Percentiles rank a stretch among this genome's conserved stretches.
Conservation (phyloP, 2,329 filamentous ascomycete genomes). For the Xylaria sp. region DNA sequence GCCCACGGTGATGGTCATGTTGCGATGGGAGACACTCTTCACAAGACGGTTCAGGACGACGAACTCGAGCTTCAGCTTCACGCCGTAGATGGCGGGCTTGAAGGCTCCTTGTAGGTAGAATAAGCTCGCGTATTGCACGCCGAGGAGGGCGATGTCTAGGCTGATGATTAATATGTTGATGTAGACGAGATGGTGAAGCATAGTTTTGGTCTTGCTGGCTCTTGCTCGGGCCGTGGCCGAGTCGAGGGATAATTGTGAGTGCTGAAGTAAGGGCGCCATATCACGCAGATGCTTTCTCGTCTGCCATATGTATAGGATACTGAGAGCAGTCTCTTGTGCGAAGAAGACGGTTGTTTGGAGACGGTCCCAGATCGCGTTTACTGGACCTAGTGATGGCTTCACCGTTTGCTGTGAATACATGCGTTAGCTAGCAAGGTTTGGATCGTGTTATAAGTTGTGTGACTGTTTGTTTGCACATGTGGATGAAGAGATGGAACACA, state of each 20-base stretch:
- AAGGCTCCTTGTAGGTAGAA: conserved; percentile 46
- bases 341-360: conserved; percentile 43
- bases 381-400: conserved; percentile 31
- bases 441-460: background rate
- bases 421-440: conserved; percentile 14
- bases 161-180: conserved; percentile 47
- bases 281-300: conserved; percentile 34
- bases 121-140: conserved; percentile 44
- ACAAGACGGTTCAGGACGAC: conserved; percentile 43
- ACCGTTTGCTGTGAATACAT: conserved; percentile 34
- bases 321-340: conserved; percentile 41
- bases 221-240: conserved; percentile 17
- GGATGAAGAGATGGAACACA: conserved; percentile 3
- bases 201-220: conserved; percentile 22
- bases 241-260: conserved; percentile 12
- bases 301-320: conserved; percentile 41
- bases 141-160: conserved; percentile 47
- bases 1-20: conserved; percentile 15
- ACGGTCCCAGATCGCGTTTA: conserved; percentile 40
- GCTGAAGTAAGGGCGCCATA: conserved; percentile 18
- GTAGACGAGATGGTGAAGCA: conserved; percentile 44
- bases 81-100: conserved; percentile 43
- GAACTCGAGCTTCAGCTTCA: conserved; percentile 46
- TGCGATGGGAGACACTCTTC: conserved; percentile 32
- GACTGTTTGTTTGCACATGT: too few species aligned